Base-by-base conservation (phyloP, 805 yeast genomes). In the Suhomyces canberraensis region DNA sequence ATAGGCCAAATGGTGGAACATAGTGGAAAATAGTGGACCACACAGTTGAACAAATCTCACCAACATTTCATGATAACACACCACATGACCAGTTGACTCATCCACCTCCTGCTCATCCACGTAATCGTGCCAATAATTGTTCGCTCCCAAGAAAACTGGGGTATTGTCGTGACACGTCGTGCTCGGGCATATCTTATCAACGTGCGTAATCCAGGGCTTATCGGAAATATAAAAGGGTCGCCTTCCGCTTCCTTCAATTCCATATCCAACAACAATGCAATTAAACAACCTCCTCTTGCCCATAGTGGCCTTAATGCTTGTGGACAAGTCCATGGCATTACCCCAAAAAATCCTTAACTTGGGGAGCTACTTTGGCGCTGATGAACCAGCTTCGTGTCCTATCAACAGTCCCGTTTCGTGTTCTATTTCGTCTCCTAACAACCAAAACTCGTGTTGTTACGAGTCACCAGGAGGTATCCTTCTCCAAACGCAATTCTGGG, bases 401-500 rank as follows among this genome's bases (percentile, higher is more conserved):
- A 46, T 63, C 2, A 73, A 78, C 45, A 41, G 69, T 2, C 90
- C 91, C 1, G 54, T 75, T 24, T 72, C 85, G 6, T 84, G 93
- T 50, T 34, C 37, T 6, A 51, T 73, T 14, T 80, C 81, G 47
- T 53, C 66, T 4, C 73, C 61, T 6, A 49, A 58, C 3, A 36
- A 47, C 4, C 47, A 37, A 6, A 45, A 43, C 36, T 33, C 77
- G 2, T 90, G 97, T 54, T 90, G 97, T 61, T 86, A 81, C 56
- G 96, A 89, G 54, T 75, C 76, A 32, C 90, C 90, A 8, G 91
- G 95, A 31, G 97, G 97, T 4, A 71, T 87, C 11, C 66, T 90
- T 25, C 60, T 90, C 35, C 84, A 78, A 54, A 85, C 97, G 0
- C 98, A 90, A 56, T 89, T 90, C 64, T 90, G 97, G 97, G 95